Evolutionary conservation across 2,329 filamentous ascomycete species (phyloP), one percentile per base, ranked within the genome.

Genomic region (Colletotrichum nymphaeae): DNA sequence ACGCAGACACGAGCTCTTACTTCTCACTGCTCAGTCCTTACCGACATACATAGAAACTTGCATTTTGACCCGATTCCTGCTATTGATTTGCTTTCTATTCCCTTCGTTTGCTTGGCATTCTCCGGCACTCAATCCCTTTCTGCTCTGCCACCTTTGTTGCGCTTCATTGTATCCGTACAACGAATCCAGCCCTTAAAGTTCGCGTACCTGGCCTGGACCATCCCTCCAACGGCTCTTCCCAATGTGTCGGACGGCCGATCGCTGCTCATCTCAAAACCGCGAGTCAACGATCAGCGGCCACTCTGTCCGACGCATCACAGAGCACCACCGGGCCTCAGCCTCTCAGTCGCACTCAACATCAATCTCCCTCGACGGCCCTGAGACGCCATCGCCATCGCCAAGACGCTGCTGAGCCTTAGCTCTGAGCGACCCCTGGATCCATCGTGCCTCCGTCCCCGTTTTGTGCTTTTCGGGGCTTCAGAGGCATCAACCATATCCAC

Each of bases 351-450:
- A 35, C 5, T 32, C 46, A 16, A 24, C 32, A 16, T 67, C 52
- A 26, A 32, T 59, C 53, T 67, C 53, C 35, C 53, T 67, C 63
- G 60, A n/a, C 49, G n/a, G 35, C 19, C 26, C 66, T 60, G 60
- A 73, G 67, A 70, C 55, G 60, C 71, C 67, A 65, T 70, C 35
- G 55, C 67, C 49, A 73, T 71, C 67, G 71, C 71, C 71, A 73
- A 73, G 71, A 19, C 67, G 56, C 60, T 73, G 56, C 22, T 52
- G 55, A 65, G 67, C 65, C 70, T 66, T 73, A 70, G 70, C 67
- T 70, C 70, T 65, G n/a, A 35, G 19, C 46, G 46, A 71, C 60
- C 71, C 62, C 71, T 73, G 71, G 52, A 62, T 14, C 49, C 66
- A 37, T 63, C 37, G 26, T 28, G 42, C 37, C 57, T 37, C 37